Percentiles rank a stretch among this genome's conserved stretches.
These are phyloP conservation scores for Phylloporus arenicola DNA, from an alignment of 768 basidiomycete genomes.

Conservation along the genomic window DNA sequence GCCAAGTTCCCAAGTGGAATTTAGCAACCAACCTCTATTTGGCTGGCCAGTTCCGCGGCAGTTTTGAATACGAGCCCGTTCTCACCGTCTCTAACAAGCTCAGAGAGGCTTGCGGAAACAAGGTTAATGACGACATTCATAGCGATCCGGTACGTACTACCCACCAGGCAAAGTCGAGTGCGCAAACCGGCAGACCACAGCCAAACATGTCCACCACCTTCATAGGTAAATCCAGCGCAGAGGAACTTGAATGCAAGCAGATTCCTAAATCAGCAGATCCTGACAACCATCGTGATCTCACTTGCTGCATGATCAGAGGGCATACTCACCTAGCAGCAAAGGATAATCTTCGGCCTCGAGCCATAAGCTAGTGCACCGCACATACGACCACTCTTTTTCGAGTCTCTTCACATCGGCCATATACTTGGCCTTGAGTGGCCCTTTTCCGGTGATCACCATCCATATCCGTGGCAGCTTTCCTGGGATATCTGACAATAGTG, in stretches of 20 bases:
- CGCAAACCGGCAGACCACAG: conserved; percentile 89
- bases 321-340: conserved; percentile 60
- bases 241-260: conserved; percentile 86
- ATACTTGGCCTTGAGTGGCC: conserved; percentile 67
- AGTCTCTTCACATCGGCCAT: conserved; percentile 61
- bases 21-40: conserved; percentile 47
- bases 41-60: conserved; percentile 61
- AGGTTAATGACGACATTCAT: conserved; percentile 1
- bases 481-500: conserved; percentile 8
- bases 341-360: conserved; percentile 90
- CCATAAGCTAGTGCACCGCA: conserved; percentile 80
- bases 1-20: not conserved
- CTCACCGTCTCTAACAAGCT: conserved; percentile 77
- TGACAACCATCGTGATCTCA: conserved; percentile 25
- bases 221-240: conserved; percentile 92
- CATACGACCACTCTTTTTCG: conserved; percentile 66
- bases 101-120: conserved; percentile 53
- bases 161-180: conserved; percentile 83
- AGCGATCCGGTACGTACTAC: conserved; percentile 16
- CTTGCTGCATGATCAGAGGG: not conserved
- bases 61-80: conserved; percentile 80
- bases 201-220: conserved; percentile 99
- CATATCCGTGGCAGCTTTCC: conserved; percentile 65
- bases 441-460: conserved; percentile 87
- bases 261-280: conserved; percentile 91